Evolutionary conservation across 1,139 yeast species (phyloP).

Genomic region (Sugiyamaella neomexicana): DNA sequence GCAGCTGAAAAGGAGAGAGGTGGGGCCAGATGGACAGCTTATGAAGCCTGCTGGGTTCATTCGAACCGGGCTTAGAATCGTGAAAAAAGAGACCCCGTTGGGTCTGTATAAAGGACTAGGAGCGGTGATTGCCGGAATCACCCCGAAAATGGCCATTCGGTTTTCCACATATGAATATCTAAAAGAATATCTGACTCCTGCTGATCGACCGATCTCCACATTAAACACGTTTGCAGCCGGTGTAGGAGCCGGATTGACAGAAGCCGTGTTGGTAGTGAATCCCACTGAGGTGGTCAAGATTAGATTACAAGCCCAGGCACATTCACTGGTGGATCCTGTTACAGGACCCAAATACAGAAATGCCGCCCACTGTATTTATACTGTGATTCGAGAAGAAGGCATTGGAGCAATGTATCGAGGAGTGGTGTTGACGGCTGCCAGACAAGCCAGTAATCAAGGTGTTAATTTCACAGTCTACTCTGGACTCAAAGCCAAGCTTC

Average conservation of each 20-base stretch:
- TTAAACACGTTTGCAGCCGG: constrained; percentile 78
- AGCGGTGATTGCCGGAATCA: constrained; percentile 95
- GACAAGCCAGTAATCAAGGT: constrained; percentile 98
- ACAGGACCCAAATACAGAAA: constrained; percentile 83
- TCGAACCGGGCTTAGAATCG: constrained; percentile 76
- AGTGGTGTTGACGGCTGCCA: constrained; percentile 91
- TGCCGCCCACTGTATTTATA: constrained; percentile 87
- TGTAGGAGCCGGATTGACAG: constrained; percentile 96
- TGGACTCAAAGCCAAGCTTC: constrained; percentile 70
- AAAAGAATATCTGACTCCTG: constrained; percentile 63
- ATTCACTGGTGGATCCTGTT: constrained; percentile 80
- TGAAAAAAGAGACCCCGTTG: constrained; percentile 74
- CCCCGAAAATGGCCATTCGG: constrained; percentile 97
- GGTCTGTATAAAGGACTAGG: constrained; percentile 95
- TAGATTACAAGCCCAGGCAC: constrained; percentile 93
- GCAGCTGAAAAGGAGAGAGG: constrained; percentile 64
- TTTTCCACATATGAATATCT: constrained; percentile 92
- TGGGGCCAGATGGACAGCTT: constrained; percentile 32
- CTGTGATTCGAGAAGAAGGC: constrained; percentile 90
- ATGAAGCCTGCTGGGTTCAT: constrained; percentile 66
- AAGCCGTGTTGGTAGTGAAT: constrained; percentile 90
- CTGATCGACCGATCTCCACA: constrained; percentile 63
- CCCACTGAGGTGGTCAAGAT: constrained; percentile 98
- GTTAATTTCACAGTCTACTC: constrained; percentile 96
- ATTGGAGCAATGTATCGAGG: constrained; percentile 87